phyloP scores from a whole-genome alignment of 768 basidiomycete species.

The Termitomyces sp. region DNA sequence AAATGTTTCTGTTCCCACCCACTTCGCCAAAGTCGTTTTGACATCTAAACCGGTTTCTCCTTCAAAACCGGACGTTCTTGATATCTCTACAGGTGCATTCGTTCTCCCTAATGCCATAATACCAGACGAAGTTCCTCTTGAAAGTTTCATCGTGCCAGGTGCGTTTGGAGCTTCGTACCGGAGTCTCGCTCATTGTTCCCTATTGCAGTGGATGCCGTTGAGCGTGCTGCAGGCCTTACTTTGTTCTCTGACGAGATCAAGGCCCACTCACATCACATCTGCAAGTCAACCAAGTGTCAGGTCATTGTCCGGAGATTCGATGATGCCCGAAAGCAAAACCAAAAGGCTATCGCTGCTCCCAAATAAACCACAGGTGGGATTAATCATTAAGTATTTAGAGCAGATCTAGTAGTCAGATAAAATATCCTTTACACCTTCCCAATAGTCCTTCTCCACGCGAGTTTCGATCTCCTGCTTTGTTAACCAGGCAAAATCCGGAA shows the following conservation, averaged over 20 bases:
- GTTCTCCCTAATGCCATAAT: constrained; percentile 95
- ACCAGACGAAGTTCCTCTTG: constrained; percentile 76
- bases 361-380: constrained; percentile 28
- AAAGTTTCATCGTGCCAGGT: constrained; percentile 84
- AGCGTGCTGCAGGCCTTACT: constrained; percentile 83
- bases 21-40: constrained; percentile 95
- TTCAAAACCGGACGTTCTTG: constrained; percentile 63
- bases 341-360: constrained; percentile 54
- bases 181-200: neutral
- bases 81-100: constrained; percentile 90
- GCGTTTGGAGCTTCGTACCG: constrained; percentile 20
- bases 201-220: constrained; percentile 81
- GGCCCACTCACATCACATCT: constrained; percentile 75
- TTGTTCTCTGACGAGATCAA: constrained; percentile 87
- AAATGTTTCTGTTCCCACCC: constrained; percentile 91
- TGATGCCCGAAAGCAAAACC: constrained; percentile 74
- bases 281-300: constrained; percentile 85
- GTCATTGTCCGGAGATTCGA: constrained; percentile 89
- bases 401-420: constrained; percentile 61
- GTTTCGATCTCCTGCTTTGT: constrained; percentile 87
- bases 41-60: constrained; percentile 74
- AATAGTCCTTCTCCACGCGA: constrained; percentile 68
- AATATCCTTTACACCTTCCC: constrained; percentile 77
- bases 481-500: constrained; percentile 88
- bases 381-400: constrained; percentile 12